Evolutionary conservation across 163 green algal species (phyloP), one percentile per base, ranked within the genome.

Genomic region (Coccomyxa subellipsoidea): DNA sequence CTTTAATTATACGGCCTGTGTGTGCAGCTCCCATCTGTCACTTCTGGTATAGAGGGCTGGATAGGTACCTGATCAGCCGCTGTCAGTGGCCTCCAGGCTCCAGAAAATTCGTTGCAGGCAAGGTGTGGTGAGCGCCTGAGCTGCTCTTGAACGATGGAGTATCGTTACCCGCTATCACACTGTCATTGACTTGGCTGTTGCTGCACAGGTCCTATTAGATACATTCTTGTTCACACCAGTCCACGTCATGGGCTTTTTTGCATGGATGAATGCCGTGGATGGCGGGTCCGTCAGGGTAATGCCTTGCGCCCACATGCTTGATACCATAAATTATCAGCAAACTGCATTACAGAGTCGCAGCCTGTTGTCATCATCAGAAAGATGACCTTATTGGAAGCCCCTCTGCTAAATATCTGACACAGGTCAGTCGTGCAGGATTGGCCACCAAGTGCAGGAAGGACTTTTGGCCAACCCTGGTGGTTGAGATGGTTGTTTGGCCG

Each of bases 171-270:
- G n/a, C n/a, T n/a, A n/a, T n/a, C n/a, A n/a, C n/a, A n/a, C n/a
- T n/a, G n/a, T n/a, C n/a, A n/a, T n/a, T n/a, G n/a, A n/a, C n/a
- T n/a, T n/a, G n/a, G n/a, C n/a, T n/a, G n/a, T n/a, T n/a, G n/a
- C n/a, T n/a, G n/a, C n/a, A n/a, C 66, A 73, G 66, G 66, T 86
- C 25, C 54, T 37, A 53, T 34, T 85, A 0, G 90, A 94, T 83
- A 89, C 85, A 23, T 81, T 87, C 7, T 38, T 89, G 12, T 92
- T 88, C 81, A 87, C 80, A 0, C 85, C 86, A 3, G 78, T 86
- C 34, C 88, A 92, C 76, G 84, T 94, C 4, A 78, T 81, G 10
- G 66, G 80, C 0, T 94, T 93, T 80, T 92, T 92, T 71, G 80
- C 86, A 0, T 91, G 79, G 82, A 88, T 84, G 53, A 84, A 88